Evolutionary conservation across 495 filamentous ascomycete species (phyloP).

Genomic region (Pyronema domesticum): DNA sequence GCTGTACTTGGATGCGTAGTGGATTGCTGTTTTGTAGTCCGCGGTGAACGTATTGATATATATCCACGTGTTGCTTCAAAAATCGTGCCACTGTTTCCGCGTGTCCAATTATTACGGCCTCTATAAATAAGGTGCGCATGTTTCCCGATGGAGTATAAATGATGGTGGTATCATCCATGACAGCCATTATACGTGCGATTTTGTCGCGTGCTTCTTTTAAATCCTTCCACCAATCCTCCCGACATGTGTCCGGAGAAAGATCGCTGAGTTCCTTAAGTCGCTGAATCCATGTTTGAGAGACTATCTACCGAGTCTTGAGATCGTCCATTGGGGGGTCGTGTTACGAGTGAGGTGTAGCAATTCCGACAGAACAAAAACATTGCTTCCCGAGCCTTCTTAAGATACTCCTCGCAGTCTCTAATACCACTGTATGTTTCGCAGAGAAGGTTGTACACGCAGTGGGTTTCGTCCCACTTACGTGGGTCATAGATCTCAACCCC

Average conservation of each 20-base stretch:
- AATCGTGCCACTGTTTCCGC: neutral
- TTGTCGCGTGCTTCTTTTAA: neutral
- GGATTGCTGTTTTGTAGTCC: too few species aligned
- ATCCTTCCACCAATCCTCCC: neutral
- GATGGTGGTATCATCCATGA: neutral
- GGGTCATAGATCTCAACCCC: neutral
- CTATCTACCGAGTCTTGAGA: too few species aligned
- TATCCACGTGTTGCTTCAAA: too few species aligned
- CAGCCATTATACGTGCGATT: neutral
- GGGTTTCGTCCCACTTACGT: slow-evolving; percentile 6
- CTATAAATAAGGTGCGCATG: neutral
- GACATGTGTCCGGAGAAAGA: too few species aligned
- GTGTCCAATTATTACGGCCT: neutral
- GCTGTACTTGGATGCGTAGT: too few species aligned
- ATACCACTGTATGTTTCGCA: neutral
- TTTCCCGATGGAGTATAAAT: neutral
- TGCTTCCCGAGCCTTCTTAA: neutral
- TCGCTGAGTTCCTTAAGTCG: too few species aligned
- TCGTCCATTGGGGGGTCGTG: too few species aligned
- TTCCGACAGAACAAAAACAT: slow-evolving; percentile 4
- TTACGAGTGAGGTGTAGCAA: too few species aligned
- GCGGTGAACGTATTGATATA: too few species aligned
- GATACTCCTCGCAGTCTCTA: neutral
- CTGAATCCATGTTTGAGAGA: too few species aligned
- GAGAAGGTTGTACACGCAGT: slow-evolving; percentile 6